A percentile compares a stretch with the other conserved stretches of the same genome.
Conservation (phyloP, 768 basidiomycete species). For the Filobasidium wieringae region DNA sequence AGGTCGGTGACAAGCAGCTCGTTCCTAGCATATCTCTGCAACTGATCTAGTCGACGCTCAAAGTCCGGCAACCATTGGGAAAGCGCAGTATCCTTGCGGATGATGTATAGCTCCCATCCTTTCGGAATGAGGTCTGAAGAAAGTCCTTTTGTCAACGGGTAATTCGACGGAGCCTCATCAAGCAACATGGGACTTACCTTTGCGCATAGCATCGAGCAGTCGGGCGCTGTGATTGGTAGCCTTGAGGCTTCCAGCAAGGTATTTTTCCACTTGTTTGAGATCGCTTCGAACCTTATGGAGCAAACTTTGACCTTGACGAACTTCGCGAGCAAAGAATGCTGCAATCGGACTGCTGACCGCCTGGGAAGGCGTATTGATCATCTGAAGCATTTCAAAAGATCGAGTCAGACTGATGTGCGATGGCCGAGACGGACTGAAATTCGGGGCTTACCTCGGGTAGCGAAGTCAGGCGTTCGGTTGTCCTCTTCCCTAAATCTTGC, state of each 20-base stretch:
- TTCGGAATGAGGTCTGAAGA: constrained; percentile 66
- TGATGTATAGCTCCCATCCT: constrained; percentile 84
- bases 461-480: constrained; percentile 45
- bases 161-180: background rate
- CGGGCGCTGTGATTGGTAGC: constrained; percentile 93
- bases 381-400: background rate
- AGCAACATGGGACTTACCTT: constrained; percentile 49
- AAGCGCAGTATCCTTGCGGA: constrained; percentile 66
- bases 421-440: constrained; percentile 5
- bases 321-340: constrained; percentile 79
- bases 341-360: constrained; percentile 82
- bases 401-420: constrained; percentile 45
- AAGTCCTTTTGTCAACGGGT: constrained; percentile 11
- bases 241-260: constrained; percentile 76
- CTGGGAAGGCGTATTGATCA: constrained; percentile 46
- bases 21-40: constrained; percentile 61
- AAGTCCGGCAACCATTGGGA: constrained; percentile 78
- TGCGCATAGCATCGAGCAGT: constrained; percentile 76
- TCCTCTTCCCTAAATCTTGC: constrained; percentile 40
- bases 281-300: constrained; percentile 70
- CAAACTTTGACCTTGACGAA: constrained; percentile 63
- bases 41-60: constrained; percentile 64
- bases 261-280: constrained; percentile 64
- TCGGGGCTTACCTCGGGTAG: constrained; percentile 55
- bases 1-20: constrained; percentile 73